These are phyloP conservation scores for Chaetoscypha palmicola DNA, from an alignment of 2,329 filamentous ascomycete genomes.

Conservation along the genomic window DNA sequence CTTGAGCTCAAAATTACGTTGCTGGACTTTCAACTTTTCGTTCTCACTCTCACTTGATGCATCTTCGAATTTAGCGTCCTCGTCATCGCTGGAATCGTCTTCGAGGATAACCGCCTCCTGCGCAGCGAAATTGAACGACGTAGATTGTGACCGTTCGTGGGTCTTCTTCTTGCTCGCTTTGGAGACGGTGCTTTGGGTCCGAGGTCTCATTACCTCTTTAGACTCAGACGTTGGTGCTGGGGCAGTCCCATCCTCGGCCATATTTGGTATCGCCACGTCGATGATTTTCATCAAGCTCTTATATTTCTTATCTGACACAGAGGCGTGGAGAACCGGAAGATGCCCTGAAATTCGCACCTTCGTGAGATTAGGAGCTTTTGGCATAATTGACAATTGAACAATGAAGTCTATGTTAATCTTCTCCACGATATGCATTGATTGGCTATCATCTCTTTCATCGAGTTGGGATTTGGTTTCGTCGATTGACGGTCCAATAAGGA, in stretches of 20 bases:
- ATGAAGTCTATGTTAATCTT: conserved; percentile 96
- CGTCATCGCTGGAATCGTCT: conserved; percentile 45
- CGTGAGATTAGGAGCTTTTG: conserved; percentile 86
- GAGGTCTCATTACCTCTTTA: conserved; percentile 13
- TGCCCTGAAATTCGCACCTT: conserved; percentile 88
- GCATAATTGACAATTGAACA: conserved; percentile 94
- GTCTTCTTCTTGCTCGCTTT: conserved; percentile 28
- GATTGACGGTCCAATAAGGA: conserved; percentile 90
- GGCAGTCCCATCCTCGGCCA: conserved; percentile 44
- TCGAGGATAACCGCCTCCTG: conserved; percentile 75
- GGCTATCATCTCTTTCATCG: conserved; percentile 56
- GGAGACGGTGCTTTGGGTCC: conserved; percentile 23
- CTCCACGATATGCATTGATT: conserved; percentile 83
- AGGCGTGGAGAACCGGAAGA: conserved; percentile 83
- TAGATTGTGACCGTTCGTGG: conserved; percentile 53
- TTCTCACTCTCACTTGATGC: conserved; percentile 49
- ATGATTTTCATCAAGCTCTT: conserved; percentile 95
- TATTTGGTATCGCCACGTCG: conserved; percentile 86
- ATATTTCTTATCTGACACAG: conserved; percentile 91
- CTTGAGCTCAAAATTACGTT: conserved; percentile 91
- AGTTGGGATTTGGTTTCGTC: conserved; percentile 83
- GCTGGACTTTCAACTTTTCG: conserved; percentile 65
- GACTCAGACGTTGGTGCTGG: conserved; percentile 6
- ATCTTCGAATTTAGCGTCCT: conserved; percentile 61
- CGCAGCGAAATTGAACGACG: conserved; percentile 66